Evolutionary conservation across 2,329 filamentous ascomycete genomes (phyloP).

Genomic region (Diaporthe helianthi): DNA sequence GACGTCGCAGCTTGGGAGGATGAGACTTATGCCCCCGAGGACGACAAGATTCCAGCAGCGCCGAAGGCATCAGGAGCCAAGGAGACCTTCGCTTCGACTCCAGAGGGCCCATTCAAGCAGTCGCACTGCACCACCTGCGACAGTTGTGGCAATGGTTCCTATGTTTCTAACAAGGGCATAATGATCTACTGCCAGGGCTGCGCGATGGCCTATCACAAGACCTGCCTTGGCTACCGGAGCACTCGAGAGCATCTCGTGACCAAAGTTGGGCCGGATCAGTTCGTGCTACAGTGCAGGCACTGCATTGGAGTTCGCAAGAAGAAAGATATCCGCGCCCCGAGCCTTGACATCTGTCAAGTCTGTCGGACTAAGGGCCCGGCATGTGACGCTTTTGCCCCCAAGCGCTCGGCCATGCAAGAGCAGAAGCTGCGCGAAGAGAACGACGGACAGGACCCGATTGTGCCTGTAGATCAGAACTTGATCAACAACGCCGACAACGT

Average conservation of each 20-base stretch:
- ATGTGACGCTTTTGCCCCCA: slow-evolving; percentile 77
- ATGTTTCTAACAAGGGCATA: slow-evolving; percentile 66
- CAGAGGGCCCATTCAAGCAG: slow-evolving; percentile 70
- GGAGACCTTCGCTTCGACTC: slow-evolving; percentile 74
- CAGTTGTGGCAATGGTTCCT: slow-evolving; percentile 66
- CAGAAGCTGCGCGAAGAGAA: slow-evolving; percentile 84
- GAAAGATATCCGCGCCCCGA: slow-evolving; percentile 74
- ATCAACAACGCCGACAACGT: slow-evolving; percentile 80
- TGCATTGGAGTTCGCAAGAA: slow-evolving; percentile 75
- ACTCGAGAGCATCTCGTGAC: slow-evolving; percentile 87
- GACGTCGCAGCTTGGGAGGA: slow-evolving; percentile 68
- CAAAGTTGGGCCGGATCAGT: slow-evolving; percentile 77
- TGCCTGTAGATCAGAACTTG: slow-evolving; percentile 64
- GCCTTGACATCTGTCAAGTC: slow-evolving; percentile 72
- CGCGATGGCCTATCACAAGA: slow-evolving; percentile 80
- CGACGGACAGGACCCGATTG: slow-evolving; percentile 77
- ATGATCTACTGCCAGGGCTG: slow-evolving; percentile 93
- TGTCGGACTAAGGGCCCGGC: slow-evolving; percentile 72
- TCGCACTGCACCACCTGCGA: slow-evolving; percentile 77
- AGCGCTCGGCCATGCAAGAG: slow-evolving; percentile 79
- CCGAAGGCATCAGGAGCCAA: slow-evolving; percentile 70
- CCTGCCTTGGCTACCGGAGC: slow-evolving; percentile 77
- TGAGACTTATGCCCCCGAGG: slow-evolving; percentile 53
- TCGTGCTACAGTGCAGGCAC: slow-evolving; percentile 87
- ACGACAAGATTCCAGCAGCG: slow-evolving; percentile 51